Conservation (phyloP, 2,329 filamentous ascomycete genomes). For the Colletotrichum cordylinicola region DNA sequence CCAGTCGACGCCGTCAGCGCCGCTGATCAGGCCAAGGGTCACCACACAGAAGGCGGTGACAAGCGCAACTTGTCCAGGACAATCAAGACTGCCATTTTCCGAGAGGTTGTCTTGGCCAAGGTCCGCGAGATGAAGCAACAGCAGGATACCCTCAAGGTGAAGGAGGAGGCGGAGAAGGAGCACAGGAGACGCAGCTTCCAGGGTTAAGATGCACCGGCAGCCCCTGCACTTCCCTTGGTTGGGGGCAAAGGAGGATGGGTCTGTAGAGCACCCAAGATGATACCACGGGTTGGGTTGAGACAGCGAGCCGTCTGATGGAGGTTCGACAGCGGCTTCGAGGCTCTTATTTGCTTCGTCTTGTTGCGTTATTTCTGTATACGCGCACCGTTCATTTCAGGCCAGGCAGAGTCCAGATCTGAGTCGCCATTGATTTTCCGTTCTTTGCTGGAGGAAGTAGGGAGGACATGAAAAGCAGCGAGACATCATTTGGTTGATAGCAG, state of each 20-base stretch:
- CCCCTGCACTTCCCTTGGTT: neutral
- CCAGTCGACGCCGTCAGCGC: slow-evolving; percentile 67
- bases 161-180: slow-evolving; percentile 62
- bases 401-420: neutral
- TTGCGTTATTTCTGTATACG: neutral
- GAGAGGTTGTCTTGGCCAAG: slow-evolving; percentile 92
- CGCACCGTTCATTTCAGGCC: neutral
- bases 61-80: slow-evolving; percentile 54
- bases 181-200: slow-evolving; percentile 42
- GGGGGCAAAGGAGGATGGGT: neutral
- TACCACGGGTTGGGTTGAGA: slow-evolving; percentile 10
- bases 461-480: slow-evolving; percentile 4
- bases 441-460: neutral
- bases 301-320: neutral
- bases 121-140: slow-evolving; percentile 90
- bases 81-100: slow-evolving; percentile 79
- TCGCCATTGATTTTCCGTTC: neutral
- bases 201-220: slow-evolving; percentile 1
- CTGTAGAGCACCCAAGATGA: slow-evolving; percentile 2
- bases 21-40: slow-evolving; percentile 44
- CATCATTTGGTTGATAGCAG: neutral
- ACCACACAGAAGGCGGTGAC: slow-evolving; percentile 14
- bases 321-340: neutral
- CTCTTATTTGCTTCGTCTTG: neutral
- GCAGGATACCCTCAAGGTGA: slow-evolving; percentile 75